Evolutionary conservation across 345 rosid genomes (phyloP).

Genomic region (Linum usitatissimum): DNA sequence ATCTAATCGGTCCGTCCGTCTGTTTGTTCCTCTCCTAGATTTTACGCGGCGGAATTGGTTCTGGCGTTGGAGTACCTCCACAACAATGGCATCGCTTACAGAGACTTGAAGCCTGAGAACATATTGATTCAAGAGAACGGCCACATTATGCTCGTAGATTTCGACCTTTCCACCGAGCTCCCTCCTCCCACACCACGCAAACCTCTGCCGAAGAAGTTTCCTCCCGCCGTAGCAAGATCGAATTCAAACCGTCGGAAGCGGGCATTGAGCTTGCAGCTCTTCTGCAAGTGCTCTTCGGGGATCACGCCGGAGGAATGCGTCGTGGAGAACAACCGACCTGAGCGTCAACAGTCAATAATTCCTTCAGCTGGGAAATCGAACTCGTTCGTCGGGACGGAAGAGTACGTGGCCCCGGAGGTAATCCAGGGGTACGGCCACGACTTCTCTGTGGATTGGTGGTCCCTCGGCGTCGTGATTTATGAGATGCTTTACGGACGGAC

Average conservation of each 20-base stretch:
- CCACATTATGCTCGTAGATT: constrained; percentile 88
- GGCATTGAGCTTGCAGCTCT: constrained; percentile 18
- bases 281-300: constrained; percentile 21
- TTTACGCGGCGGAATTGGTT: constrained; percentile 86
- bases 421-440: constrained; percentile 70
- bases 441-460: constrained; percentile 90
- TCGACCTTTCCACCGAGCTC: constrained; percentile 76
- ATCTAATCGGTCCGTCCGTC: too few relatives aligned
- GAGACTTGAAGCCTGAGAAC: constrained; percentile 89
- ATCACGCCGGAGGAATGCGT: constrained; percentile 16
- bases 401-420: constrained; percentile 83
- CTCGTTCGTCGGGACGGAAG: constrained; percentile 93
- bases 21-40: constrained; percentile 22
- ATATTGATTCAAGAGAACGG: constrained; percentile 74
- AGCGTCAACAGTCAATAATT: background rate
- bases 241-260: constrained; percentile 12
- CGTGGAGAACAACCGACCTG: too few relatives aligned
- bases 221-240: background rate
- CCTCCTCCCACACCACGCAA: constrained; percentile 17
- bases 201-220: constrained; percentile 9
- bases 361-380: constrained; percentile 41
- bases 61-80: constrained; percentile 73
- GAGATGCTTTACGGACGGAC: constrained; percentile 88
- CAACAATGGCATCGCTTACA: constrained; percentile 51
- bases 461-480: constrained; percentile 64